phyloP scores from a whole-genome alignment of 139 green algal genomes.

The Trebouxia sp. region DNA sequence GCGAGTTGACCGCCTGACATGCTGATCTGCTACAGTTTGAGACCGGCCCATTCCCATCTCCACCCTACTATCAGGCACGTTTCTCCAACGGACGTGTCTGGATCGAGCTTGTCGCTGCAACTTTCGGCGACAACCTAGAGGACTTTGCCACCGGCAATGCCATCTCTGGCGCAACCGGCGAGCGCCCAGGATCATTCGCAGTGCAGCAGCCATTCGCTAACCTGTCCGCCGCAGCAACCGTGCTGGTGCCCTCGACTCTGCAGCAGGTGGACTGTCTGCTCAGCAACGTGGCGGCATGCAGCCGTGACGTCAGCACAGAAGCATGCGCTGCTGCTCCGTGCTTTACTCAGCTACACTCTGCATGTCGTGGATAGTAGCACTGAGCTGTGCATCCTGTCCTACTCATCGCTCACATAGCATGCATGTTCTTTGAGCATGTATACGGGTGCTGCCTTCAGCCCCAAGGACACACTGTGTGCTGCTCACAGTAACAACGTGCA shows the following conservation, averaged over 20 bases:
- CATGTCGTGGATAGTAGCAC: too few relatives aligned
- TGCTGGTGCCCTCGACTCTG: not conserved
- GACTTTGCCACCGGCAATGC: constrained; percentile 13
- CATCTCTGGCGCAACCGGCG: not conserved
- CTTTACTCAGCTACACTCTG: too few relatives aligned
- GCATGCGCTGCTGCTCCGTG: too few relatives aligned
- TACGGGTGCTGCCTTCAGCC: too few relatives aligned
- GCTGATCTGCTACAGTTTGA: not conserved
- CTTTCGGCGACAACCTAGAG: not conserved
- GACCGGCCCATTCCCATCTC: not conserved
- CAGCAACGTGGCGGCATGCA: not conserved
- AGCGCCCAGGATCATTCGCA: not conserved
- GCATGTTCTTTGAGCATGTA: too few relatives aligned
- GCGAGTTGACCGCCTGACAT: too few relatives aligned
- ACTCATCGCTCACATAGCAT: too few relatives aligned
- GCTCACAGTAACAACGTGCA: too few relatives aligned
- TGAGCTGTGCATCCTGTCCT: too few relatives aligned
- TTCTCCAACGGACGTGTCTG: constrained; percentile 15
- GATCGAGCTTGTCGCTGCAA: constrained; percentile 11
- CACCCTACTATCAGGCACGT: not conserved
- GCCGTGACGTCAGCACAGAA: too few relatives aligned
- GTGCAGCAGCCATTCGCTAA: not conserved
- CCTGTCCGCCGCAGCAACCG: not conserved
- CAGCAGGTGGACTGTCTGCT: not conserved
- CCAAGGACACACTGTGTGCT: too few relatives aligned